A percentile compares a stretch with the other conserved stretches of the same genome.
These are phyloP conservation scores for Dactylellina parvicollis DNA, from an alignment of 2,329 filamentous ascomycete species.

Conservation along the genomic window DNA sequence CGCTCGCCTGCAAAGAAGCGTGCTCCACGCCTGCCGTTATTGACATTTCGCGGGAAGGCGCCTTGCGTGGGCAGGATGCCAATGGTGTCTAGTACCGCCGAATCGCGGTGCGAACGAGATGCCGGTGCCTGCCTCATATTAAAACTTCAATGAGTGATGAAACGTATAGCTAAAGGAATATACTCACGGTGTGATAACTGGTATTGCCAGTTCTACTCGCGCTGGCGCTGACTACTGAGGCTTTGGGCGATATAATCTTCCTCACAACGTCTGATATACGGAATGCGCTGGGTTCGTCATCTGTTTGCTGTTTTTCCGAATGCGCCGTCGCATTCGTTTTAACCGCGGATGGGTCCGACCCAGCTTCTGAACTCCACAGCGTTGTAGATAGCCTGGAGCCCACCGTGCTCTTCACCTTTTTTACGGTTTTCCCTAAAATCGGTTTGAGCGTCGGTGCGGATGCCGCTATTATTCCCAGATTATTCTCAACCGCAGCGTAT, in stretches of 20 bases:
- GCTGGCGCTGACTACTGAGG: slow-evolving; percentile 4
- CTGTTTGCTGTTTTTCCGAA: not conserved
- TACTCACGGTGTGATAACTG: slow-evolving; percentile 34
- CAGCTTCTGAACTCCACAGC: slow-evolving; percentile 16
- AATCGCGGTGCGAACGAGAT: slow-evolving; percentile 37
- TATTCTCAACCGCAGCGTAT: slow-evolving; percentile 46
- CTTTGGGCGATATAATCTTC: slow-evolving; percentile 37
- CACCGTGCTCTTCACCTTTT: slow-evolving; percentile 27
- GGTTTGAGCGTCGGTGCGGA: slow-evolving; percentile 49
- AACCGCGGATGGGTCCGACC: not conserved
- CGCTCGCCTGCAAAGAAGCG: slow-evolving; percentile 30
- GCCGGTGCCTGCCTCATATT: slow-evolving; percentile 11
- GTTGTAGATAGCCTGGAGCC: slow-evolving; percentile 29
- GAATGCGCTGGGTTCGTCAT: slow-evolving; percentile 3
- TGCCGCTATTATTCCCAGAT: slow-evolving; percentile 50
- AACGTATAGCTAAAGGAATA: slow-evolving; percentile 1
- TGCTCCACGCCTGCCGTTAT: slow-evolving; percentile 18
- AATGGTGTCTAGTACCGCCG: slow-evolving; percentile 48
- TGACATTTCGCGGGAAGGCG: slow-evolving; percentile 34
- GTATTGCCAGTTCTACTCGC: slow-evolving; percentile 29
- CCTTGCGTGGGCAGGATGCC: slow-evolving; percentile 35
- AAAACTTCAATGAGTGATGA: not conserved
- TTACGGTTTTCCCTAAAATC: slow-evolving; percentile 31
- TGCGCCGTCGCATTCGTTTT: slow-evolving; percentile 2
- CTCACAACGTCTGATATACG: slow-evolving; percentile 32